A percentile compares a stretch with the other conserved stretches of the same genome.
Evolutionary conservation across 768 basidiomycete genomes (phyloP).

Genomic region (Kwoniella europaea): DNA sequence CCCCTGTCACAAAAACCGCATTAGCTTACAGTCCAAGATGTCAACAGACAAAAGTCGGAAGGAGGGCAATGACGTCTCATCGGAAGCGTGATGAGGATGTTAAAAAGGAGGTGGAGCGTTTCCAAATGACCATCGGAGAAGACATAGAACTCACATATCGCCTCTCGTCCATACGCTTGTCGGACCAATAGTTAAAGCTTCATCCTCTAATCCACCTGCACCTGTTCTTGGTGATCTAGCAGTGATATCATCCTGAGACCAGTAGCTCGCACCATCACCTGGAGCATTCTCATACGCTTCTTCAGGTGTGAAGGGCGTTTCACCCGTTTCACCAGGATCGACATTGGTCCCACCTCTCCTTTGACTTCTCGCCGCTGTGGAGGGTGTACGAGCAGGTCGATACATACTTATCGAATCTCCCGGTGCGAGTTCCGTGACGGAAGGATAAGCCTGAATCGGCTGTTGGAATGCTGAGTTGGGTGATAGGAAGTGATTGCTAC

Average conservation of each 20-base stretch:
- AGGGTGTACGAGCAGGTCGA: conserved; percentile 35
- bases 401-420: conserved; percentile 49
- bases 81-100: not conserved
- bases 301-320: not conserved
- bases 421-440: conserved; percentile 35
- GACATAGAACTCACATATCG: conserved; percentile 30
- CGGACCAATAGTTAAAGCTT: conserved; percentile 32
- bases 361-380: conserved; percentile 21
- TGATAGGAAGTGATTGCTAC: conserved; percentile 13
- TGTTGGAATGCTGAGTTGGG: conserved; percentile 10
- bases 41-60: not conserved
- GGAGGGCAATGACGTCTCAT: conserved; percentile 3
- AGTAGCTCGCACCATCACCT: conserved; percentile 18
- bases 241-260: conserved; percentile 22
- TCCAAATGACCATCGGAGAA: conserved; percentile 1
- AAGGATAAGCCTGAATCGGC: conserved; percentile 16
- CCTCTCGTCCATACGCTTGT: conserved; percentile 40
- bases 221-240: conserved; percentile 17
- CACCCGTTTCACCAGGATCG: conserved; percentile 34
- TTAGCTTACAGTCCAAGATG: conserved; percentile 12
- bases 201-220: conserved; percentile 25
- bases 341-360: conserved; percentile 49
- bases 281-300: conserved; percentile 14
- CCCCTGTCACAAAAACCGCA: conserved; percentile 17
- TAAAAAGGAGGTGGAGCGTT: conserved; percentile 1